Percentiles rank a stretch among this genome's conserved stretches.
phyloP scores from a whole-genome alignment of 1,284 basidiomycete genomes.

The Cryptococcus sp. region DNA sequence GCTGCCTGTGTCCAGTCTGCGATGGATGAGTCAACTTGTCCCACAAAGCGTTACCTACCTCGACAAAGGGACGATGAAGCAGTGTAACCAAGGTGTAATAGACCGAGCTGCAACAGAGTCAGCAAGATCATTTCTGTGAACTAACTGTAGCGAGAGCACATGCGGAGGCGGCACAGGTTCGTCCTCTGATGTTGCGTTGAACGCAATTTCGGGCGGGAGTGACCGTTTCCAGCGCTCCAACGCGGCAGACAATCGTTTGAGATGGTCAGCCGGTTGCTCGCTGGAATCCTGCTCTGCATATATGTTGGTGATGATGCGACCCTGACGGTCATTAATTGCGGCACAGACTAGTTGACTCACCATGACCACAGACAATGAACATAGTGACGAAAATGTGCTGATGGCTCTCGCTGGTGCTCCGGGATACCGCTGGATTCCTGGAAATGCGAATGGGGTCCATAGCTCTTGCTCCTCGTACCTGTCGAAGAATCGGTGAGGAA shows the following conservation, averaged over 20 bases:
- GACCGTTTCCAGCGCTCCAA: constrained; percentile 23
- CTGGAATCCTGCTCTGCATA: constrained; percentile 26
- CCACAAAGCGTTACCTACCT: constrained; percentile 15
- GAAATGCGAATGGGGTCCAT: constrained; percentile 41
- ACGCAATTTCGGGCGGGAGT: constrained; percentile 20
- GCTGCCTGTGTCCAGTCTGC: constrained; percentile 1
- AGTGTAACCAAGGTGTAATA: constrained; percentile 42
- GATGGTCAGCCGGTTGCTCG: constrained; percentile 20
- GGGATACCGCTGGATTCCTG: constrained; percentile 17
- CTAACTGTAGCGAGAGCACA: constrained; percentile 40
- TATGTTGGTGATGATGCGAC: constrained; percentile 27
- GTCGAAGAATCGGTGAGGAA: constrained; percentile 38
- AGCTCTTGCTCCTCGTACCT: constrained; percentile 41
- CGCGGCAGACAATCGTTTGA: constrained; percentile 17
- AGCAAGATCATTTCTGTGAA: neutral
- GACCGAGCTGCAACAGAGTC: constrained; percentile 22
- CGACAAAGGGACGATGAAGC: constrained; percentile 43
- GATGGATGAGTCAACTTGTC: too few relatives aligned
- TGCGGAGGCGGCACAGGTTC: constrained; percentile 33
- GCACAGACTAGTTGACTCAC: constrained; percentile 20
- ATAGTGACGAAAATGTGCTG: constrained; percentile 39
- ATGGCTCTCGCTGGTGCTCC: constrained; percentile 36
- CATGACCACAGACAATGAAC: constrained; percentile 38
- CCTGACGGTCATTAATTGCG: constrained; percentile 10
- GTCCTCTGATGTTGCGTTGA: constrained; percentile 20